Conservation (phyloP, 1,139 yeast species). For the Candida sanyaensis region DNA sequence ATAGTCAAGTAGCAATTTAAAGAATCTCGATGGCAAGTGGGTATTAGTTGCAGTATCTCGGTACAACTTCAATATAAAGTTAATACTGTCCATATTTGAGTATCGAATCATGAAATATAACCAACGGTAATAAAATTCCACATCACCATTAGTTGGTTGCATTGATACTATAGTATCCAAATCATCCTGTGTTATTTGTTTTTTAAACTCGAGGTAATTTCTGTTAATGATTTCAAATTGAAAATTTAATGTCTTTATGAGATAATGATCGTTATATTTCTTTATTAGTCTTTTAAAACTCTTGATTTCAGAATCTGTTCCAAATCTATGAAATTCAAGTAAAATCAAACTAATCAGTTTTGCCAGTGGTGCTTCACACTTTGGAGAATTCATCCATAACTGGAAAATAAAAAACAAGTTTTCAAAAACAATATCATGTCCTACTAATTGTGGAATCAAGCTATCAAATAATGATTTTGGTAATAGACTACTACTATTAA, state of each 20-base stretch:
- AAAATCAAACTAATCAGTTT: constrained; percentile 29
- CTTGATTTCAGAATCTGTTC: constrained; percentile 28
- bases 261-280: constrained; percentile 22
- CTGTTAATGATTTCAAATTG: constrained; percentile 30
- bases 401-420: constrained; percentile 26
- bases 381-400: constrained; percentile 29
- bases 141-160: constrained; percentile 7
- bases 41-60: constrained; percentile 2
- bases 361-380: constrained; percentile 27
- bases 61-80: constrained; percentile 22
- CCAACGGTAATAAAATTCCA: constrained; percentile 16
- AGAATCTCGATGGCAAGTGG: constrained; percentile 12
- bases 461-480: constrained; percentile 30
- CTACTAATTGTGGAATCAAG: constrained; percentile 25
- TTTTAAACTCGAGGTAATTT: constrained; percentile 26
- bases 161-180: constrained; percentile 14
- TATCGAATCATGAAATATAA: constrained; percentile 17
- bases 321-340: constrained; percentile 32
- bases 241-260: constrained; percentile 24
- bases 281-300: constrained; percentile 24
- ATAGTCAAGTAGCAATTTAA: constrained; percentile 18
- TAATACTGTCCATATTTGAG: constrained; percentile 24
- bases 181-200: constrained; percentile 27
- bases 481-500: constrained; percentile 16
- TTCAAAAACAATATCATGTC: constrained; percentile 35